These are phyloP conservation scores for Pyracantha coccinea DNA, from an alignment of 331 rosid genomes.

Conservation along the genomic window DNA sequence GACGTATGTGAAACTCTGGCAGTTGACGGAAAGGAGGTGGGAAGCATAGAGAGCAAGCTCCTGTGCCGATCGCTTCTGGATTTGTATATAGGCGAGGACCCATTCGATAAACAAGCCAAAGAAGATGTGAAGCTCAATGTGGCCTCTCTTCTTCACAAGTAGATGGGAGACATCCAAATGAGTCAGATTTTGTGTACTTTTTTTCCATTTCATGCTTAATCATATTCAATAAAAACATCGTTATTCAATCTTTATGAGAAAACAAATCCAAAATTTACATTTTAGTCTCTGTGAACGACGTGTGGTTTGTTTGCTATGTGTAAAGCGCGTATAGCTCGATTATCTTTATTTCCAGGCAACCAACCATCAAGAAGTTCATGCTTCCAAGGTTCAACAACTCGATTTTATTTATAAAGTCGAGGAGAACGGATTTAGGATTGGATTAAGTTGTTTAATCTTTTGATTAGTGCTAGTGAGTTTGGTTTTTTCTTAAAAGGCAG, in stretches of 20 bases:
- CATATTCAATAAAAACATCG: not conserved
- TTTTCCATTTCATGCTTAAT: not conserved
- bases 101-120: conserved; percentile 84
- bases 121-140: conserved; percentile 58
- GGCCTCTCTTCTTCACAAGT: conserved; percentile 43
- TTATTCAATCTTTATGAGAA: not conserved
- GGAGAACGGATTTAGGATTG: not conserved
- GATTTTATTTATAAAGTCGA: not conserved
- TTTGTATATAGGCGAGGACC: conserved; percentile 77
- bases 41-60: conserved; percentile 69
- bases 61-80: conserved; percentile 70
- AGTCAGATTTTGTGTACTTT: not conserved
- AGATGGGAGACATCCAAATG: conserved; percentile 1
- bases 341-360: not conserved
- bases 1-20: not conserved
- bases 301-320: not conserved
- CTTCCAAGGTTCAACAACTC: not conserved
- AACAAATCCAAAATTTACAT: too few species aligned
- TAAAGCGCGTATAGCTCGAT: not conserved
- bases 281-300: not conserved
- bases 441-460: not conserved
- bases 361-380: not conserved
- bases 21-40: conserved; percentile 95
- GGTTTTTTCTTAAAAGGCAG: not conserved
- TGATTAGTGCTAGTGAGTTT: not conserved